phyloP scores from a whole-genome alignment of 371 early-diverging fungal species.

The Fennellomyces sp. region DNA sequence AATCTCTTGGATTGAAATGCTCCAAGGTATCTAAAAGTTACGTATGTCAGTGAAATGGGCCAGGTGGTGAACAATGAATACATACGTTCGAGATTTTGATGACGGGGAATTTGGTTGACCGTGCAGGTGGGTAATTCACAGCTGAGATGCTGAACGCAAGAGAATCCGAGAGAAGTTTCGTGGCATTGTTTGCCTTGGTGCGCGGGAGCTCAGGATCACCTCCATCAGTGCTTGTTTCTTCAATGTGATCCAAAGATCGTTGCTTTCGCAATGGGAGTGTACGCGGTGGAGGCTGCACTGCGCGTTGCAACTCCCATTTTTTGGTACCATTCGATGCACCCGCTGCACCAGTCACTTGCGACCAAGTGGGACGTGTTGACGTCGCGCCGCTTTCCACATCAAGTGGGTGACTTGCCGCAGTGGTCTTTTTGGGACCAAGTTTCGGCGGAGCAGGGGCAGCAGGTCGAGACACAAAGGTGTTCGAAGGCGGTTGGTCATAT shows the following conservation, averaged over 20 bases:
- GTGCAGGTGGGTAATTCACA: not conserved
- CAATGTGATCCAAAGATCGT: not conserved
- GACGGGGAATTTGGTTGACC: conserved; percentile 10
- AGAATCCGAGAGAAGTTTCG: conserved; percentile 10
- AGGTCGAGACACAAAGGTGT: no score
- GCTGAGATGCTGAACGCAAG: not conserved
- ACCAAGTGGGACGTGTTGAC: conserved; percentile 1
- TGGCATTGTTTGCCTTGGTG: conserved; percentile 1
- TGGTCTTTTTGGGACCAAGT: no score
- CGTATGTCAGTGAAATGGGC: no score
- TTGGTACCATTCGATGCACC: not conserved
- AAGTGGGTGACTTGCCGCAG: not conserved
- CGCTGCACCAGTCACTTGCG: not conserved
- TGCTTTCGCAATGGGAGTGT: not conserved
- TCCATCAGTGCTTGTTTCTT: not conserved
- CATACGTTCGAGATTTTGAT: conserved; percentile 24
- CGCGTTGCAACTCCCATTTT: not conserved
- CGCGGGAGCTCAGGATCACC: not conserved
- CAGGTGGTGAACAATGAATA: not conserved
- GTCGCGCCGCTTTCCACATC: no score
- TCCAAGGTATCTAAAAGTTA: conserved; percentile 47
- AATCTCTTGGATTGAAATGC: conserved; percentile 26
- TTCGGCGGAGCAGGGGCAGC: no score
- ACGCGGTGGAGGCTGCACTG: not conserved
- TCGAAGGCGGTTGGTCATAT: no score